A percentile compares a stretch with the other conserved stretches of the same genome.
Evolutionary conservation across 139 green algal species (phyloP).

Genomic region (Astrephomene gubernaculifera): DNA sequence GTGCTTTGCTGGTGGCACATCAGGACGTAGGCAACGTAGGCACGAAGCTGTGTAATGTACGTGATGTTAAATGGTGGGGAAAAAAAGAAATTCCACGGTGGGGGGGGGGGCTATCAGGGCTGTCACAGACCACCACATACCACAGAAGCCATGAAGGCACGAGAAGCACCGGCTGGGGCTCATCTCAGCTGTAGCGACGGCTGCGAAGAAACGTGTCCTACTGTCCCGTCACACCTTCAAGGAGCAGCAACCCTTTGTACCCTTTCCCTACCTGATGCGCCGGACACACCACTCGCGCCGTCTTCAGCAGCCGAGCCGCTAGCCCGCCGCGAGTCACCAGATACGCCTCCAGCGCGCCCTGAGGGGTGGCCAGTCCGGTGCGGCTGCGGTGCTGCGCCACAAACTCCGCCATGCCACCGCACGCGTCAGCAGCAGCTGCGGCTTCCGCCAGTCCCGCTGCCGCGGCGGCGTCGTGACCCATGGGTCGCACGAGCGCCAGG

Average conservation of each 20-base stretch:
- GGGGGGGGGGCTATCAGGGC: background rate
- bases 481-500: constrained; percentile 46
- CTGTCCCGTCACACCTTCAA: background rate
- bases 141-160: background rate
- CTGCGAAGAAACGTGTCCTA: too few species aligned
- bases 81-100: background rate
- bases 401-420: constrained; percentile 18
- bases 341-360: constrained; percentile 59
- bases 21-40: background rate
- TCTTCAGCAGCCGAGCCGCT: constrained; percentile 59
- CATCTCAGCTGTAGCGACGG: too few species aligned
- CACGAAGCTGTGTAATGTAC: background rate
- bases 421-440: background rate
- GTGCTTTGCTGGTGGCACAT: too few species aligned
- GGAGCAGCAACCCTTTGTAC: background rate
- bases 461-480: background rate
- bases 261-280: constrained; percentile 4
- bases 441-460: background rate
- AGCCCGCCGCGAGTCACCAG: constrained; percentile 52
- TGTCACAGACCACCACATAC: background rate
- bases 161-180: too few species aligned
- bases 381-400: constrained; percentile 11
- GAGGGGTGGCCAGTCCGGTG: constrained; percentile 51
- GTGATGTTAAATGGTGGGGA: background rate
- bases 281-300: constrained; percentile 40